Conservation (phyloP, 805 yeast species). For the Yamadazyma tumulicola region DNA sequence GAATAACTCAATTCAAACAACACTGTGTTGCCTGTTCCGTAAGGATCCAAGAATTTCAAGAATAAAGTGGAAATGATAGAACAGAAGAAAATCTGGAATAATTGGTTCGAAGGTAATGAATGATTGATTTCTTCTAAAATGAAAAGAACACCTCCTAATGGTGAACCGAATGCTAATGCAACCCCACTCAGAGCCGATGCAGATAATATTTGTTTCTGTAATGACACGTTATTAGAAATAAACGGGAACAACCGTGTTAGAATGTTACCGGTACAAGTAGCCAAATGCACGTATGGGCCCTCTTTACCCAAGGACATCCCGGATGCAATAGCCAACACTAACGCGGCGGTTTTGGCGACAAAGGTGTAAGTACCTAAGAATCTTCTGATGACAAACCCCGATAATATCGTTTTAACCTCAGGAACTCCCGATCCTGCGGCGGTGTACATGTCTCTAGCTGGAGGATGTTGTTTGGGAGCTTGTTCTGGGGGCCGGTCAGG, state of each 20-base stretch:
- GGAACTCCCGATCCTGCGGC: slow-evolving; percentile 63
- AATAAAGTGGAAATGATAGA: slow-evolving; percentile 52
- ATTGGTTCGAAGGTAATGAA: slow-evolving; percentile 50
- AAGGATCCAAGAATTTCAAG: slow-evolving; percentile 52
- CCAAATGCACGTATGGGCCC: slow-evolving; percentile 61
- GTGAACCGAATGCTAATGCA: slow-evolving; percentile 59
- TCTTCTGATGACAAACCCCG: slow-evolving; percentile 54
- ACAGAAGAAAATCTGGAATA: slow-evolving; percentile 53
- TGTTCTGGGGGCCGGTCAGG: not conserved
- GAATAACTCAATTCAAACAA: slow-evolving; percentile 48
- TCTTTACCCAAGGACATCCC: slow-evolving; percentile 59
- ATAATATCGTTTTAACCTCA: slow-evolving; percentile 56
- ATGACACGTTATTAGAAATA: slow-evolving; percentile 45
- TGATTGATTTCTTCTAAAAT: slow-evolving; percentile 56
- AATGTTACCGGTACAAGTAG: slow-evolving; percentile 56
- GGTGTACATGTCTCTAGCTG: slow-evolving; percentile 36
- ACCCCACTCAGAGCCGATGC: slow-evolving; percentile 60
- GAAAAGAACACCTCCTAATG: slow-evolving; percentile 57
- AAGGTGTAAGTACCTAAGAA: slow-evolving; percentile 52
- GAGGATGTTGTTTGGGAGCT: not conserved
- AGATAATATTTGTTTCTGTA: slow-evolving; percentile 50
- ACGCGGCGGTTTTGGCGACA: slow-evolving; percentile 44
- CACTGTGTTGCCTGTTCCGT: slow-evolving; percentile 58
- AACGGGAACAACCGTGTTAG: slow-evolving; percentile 44
- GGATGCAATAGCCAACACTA: slow-evolving; percentile 52